Base-by-base conservation (phyloP, 495 filamentous ascomycete genomes). In the Friedmanniomyces simplex region DNA sequence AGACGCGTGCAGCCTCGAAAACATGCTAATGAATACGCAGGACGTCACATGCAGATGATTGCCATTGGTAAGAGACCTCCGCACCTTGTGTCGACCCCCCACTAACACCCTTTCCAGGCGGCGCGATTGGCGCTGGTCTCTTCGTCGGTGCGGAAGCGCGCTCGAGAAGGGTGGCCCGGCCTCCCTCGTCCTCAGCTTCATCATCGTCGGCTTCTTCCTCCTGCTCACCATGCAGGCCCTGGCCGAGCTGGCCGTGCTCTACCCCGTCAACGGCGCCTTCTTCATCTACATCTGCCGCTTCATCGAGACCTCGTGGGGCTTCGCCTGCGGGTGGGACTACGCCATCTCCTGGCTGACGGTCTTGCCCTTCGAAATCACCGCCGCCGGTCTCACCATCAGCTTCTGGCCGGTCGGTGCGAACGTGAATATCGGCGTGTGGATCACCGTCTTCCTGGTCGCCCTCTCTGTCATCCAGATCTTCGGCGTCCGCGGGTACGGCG, bases 241-340 rank as follows among this genome's bases (percentile, higher is more conserved):
- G 14, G 75, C 71, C 2, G 76, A 79, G 60, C 69, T 79, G 69
- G 69, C 70, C 5, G 69, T 75, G 37, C 57, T 77, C 54, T 68
- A 67, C 52, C 66, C 66, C 12, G 49, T 68, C 32, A 65, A 65
- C 47, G 66, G 66, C 30, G 66, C 62, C 34, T 68, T 65, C 60
- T 59, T 52, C 48, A 67, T 53, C 30, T 68, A 65, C 58, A 45
- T 54, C 55, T 52, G 43, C 55, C 62, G 65, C 56, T 67, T 67
- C 58, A 34, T 67, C 22, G 63, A 67, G 55, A 63, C 63, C 14
- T 60, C 65, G 37, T 65, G 75, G 73, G 93, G 93, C 0, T 96
- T 96, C 65, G 91, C 93, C 46, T 95, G 96, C 88, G 93, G 93
- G 26, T 96, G 91, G 91, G 95, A 96, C 60, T 98, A 98, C 69